These are phyloP conservation scores for Gloeopeniophorella convolvens DNA, from an alignment of 768 basidiomycete species.

Conservation along the genomic window DNA sequence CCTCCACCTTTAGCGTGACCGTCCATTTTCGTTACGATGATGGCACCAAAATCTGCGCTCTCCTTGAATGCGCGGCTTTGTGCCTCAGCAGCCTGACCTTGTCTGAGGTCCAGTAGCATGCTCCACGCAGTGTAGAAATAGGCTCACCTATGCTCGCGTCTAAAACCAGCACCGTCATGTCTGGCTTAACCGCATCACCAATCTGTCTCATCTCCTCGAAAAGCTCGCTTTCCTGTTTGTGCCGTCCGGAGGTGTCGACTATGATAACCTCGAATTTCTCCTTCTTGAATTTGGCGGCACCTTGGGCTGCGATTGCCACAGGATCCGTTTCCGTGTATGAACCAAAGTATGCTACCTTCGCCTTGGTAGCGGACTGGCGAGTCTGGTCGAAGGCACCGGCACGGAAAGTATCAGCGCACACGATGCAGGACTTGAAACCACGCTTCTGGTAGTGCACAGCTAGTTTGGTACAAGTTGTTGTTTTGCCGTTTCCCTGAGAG, in stretches of 20 bases:
- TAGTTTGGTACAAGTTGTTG: slow-evolving; percentile 97
- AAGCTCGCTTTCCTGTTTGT: slow-evolving; percentile 94
- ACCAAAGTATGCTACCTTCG: slow-evolving; percentile 98
- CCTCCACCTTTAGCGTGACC: slow-evolving; percentile 99
- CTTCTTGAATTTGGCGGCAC: slow-evolving; percentile 96
- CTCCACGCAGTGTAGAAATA: not conserved
- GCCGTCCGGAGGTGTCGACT: slow-evolving; percentile 95
- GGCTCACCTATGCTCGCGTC: slow-evolving; percentile 94
- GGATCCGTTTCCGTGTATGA: slow-evolving; percentile 99
- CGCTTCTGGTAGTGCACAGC: slow-evolving; percentile 96
- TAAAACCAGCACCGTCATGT: slow-evolving; percentile 92
- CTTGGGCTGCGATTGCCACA: slow-evolving; percentile 88
- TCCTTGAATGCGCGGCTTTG: slow-evolving; percentile 98
- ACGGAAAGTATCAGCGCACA: slow-evolving; percentile 99
- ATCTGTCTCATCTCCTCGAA: slow-evolving; percentile 99
- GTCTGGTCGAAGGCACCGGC: slow-evolving; percentile 99
- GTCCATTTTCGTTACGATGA: slow-evolving; percentile 99
- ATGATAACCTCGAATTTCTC: slow-evolving; percentile 98
- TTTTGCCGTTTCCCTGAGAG: slow-evolving; percentile 90
- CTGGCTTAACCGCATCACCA: slow-evolving; percentile 84
- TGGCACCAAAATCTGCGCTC: slow-evolving; percentile 94
- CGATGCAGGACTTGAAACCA: slow-evolving; percentile 94
- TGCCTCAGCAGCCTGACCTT: slow-evolving; percentile 93
- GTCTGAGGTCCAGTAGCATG: not conserved
- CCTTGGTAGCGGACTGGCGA: slow-evolving; percentile 96